Evolutionary conservation across 371 early-diverging fungal genomes (phyloP), one percentile per base, ranked within the genome.

Genomic region (Gilbertella persicaria): DNA sequence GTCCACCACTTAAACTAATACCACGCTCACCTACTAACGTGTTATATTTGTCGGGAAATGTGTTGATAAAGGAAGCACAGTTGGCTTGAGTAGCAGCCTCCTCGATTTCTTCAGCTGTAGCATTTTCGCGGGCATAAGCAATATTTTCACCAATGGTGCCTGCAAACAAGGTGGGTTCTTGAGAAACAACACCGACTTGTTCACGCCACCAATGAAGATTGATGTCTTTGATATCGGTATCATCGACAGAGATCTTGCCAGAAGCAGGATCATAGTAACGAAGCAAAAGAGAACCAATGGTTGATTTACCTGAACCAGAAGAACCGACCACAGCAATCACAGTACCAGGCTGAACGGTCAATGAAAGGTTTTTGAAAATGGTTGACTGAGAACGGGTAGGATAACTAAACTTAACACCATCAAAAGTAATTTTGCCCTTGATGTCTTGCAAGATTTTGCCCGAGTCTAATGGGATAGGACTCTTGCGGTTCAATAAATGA

Each of bases 161-260:
- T 24, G 87, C 90, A 71, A 94, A 94, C 23, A 96, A 73, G 0
- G 80, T 75, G 3, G 95, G 94, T 60, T 94, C 91, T 71, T 95
- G 95, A 26, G 82, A 81, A 4, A 91, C 91, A 42, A 82, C 75
- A 25, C 87, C 89, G 1, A 92, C 67, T 24, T 84, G 71, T 25
- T 75, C 73, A 37, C 81, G 76, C 69, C 75, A 77, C 80, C 79
- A 84, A 19, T 52, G 66, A 23, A 75, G 53, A 30, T 82, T 69
- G 19, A 85, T 46, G 25, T 78, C 66, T 24, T 73, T 69, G 20
- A 91, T 53, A 35, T 85, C 77, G 8, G 62, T 66, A 29, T 76
- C 84, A 59, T 89, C 89, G 9, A 90, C 54, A 38, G 71, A 70
- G 17, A 91, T 66, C 8, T 71, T 62, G 5, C 82, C 80, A 23